phyloP scores from a whole-genome alignment of 1,284 basidiomycete species.

The Malassezia nana region DNA sequence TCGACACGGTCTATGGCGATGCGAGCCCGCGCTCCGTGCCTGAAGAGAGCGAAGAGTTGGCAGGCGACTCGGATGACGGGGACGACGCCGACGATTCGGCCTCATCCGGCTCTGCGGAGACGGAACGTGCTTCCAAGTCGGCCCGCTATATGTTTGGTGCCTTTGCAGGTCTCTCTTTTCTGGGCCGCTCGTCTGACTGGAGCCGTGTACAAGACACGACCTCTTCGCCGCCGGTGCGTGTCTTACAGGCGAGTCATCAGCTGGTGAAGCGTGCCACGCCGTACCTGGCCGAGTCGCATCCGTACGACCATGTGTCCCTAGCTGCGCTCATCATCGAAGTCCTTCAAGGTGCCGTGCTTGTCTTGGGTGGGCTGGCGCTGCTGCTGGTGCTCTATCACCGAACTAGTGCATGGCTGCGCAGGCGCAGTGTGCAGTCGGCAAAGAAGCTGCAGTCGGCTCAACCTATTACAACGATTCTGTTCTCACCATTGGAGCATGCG shows the following conservation, averaged over 20 bases:
- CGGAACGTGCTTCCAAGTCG: conserved; percentile 13
- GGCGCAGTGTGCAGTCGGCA: neutral
- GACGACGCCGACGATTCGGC: conserved; percentile 32
- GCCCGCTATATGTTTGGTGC: conserved; percentile 41
- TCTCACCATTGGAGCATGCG: conserved; percentile 6
- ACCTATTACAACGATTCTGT: neutral
- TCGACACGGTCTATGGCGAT: neutral
- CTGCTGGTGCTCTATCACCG: conserved; percentile 21
- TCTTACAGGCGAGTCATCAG: conserved; percentile 39
- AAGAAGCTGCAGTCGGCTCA: neutral
- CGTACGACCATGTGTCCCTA: conserved; percentile 30
- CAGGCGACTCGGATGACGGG: conserved; percentile 19
- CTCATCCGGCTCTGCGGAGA: conserved; percentile 15
- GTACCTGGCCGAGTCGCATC: conserved; percentile 18
- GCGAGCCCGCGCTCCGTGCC: conserved; percentile 20
- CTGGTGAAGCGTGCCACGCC: conserved; percentile 31
- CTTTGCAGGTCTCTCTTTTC: conserved; percentile 36
- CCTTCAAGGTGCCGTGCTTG: conserved; percentile 25
- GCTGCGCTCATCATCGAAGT: conserved; percentile 32
- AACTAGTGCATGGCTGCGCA: neutral
- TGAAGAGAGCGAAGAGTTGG: conserved; percentile 12
- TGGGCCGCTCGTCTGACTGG: conserved; percentile 30
- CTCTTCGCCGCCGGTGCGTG: conserved; percentile 19
- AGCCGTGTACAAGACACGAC: conserved; percentile 3
- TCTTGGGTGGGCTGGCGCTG: conserved; percentile 22